A percentile compares a stretch with the other conserved stretches of the same genome.
These are phyloP conservation scores for Verticillium tricorpus DNA, from an alignment of 2,329 filamentous ascomycete genomes.

Conservation along the genomic window DNA sequence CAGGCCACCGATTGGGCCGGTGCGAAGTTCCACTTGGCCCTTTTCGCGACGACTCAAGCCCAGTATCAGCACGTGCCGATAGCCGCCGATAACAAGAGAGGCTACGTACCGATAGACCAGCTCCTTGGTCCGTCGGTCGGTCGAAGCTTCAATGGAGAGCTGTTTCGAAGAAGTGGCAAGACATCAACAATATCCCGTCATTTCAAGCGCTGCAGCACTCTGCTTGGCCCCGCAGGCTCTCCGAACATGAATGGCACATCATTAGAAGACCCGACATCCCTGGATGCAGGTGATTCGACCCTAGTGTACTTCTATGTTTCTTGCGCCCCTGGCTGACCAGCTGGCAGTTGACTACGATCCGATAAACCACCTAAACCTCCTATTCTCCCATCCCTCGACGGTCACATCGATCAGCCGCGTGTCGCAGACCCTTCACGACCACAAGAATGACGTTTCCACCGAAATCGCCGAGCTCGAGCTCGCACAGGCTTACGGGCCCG, in stretches of 20 bases:
- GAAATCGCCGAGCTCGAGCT: slow-evolving; percentile 71
- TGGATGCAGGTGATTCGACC: slow-evolving; percentile 37
- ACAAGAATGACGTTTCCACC: slow-evolving; percentile 77
- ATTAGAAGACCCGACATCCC: slow-evolving; percentile 28
- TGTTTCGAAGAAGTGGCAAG: neutral
- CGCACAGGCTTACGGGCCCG: slow-evolving; percentile 78
- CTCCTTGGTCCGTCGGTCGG: neutral
- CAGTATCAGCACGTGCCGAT: neutral
- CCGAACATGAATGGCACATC: slow-evolving; percentile 34
- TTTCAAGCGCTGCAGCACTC: neutral
- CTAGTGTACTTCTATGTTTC: neutral
- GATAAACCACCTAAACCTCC: slow-evolving; percentile 84
- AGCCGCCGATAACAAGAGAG: neutral
- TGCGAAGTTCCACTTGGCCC: neutral
- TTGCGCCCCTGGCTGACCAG: slow-evolving; percentile 11
- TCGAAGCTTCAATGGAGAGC: neutral
- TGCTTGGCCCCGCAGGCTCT: neutral
- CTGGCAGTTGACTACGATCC: slow-evolving; percentile 75
- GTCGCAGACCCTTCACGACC: slow-evolving; percentile 65
- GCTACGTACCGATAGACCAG: neutral
- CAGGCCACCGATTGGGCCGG: neutral
- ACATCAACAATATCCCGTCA: neutral
- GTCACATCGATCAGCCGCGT: slow-evolving; percentile 73
- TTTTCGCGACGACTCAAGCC: neutral
- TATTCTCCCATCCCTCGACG: slow-evolving; percentile 87